Base-by-base conservation (phyloP, 176 grass and related monocot species). In the Typha latifolia region DNA sequence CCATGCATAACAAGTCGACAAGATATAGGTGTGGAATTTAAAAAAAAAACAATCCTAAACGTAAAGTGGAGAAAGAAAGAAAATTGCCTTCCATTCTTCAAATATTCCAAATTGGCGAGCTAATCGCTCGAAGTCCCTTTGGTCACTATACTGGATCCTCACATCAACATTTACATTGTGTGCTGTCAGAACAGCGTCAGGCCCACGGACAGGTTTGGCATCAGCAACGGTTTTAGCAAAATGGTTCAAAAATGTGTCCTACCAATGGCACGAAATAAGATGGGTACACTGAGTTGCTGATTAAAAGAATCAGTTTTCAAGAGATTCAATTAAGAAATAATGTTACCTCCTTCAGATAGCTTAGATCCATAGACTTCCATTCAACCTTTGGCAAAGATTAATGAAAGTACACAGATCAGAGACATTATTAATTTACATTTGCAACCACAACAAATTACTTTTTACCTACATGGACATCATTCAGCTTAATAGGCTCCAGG, bases 31-130 rank as follows among this genome's bases (percentile, higher is more conserved):
- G 64, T 31, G 20, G 52, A 77, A 57, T 75, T 71, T 12, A 20
- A 29, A 29, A 29, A 29, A 29, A 89, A 70, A 37, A 21, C 23
- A 49, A 20, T 19, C 5, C 32, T 24, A 31, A 23, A 59, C 32
- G 43, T 50, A 69, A 79, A 65, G 67, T 26, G 24, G 23, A 23
- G 62, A 67, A 14, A 53, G n/a, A 51, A 61, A 52, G 66, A 76
- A 71, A 78, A 67, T 74, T 57, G 85, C 94, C 89, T 99, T 99
- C 94, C 94, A 99, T 67, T 99, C 94, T 87, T 99, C 86, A 57
- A 99, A 99, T 78, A 93, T 99, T 75, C 89, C 94, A 74, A 99
- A 87, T 66, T 99, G 85, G 11, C 83, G 81, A 76, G 94, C 94
- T 57, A 99, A 89, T 65, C 62, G 83, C 71, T 90, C 94, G 43